Evolutionary conservation across 1,284 basidiomycete species (phyloP), one percentile per base, ranked within the genome.

Genomic region (Cystobasidium pallidum): DNA sequence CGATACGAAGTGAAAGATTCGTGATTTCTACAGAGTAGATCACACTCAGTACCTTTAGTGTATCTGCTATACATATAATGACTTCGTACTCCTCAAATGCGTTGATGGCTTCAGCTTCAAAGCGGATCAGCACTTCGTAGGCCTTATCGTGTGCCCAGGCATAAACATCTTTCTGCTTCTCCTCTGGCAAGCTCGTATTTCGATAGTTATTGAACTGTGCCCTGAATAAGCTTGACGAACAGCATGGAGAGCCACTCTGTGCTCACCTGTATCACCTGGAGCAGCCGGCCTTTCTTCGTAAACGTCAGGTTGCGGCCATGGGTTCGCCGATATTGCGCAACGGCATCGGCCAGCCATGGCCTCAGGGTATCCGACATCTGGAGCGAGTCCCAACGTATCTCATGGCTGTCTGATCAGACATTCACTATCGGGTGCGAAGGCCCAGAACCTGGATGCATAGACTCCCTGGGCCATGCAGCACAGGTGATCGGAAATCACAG

Each of bases 191-290:
- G 24, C 32, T 17, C 11, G 54, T 51, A 49, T 49, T 39, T 28
- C 67, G 67, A 32, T 59, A 59, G 21, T 58, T 62, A 21, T 59
- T 70, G 67, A 51, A 70, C 67, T 70, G 43, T 15, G 51, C 43
- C 30, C 3, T 28, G 10, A 19, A 45, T 58, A 19, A 43, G 43
- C n/a, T n/a, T 24, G 15, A 45, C n/a, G 43, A 8, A 13, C 21
- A 21, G 24, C 19, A 32, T 28, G n/a, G 47, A n/a, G 39, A 26
- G 30, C 13, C 41, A 15, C 45, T 30, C 43, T 34, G 0, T 13
- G 36, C 66, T 58, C 43, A 68, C 66, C n/a, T 68, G 66, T 24
- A 43, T 59, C 21, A 68, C 41, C 41, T 68, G 66, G 13, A 58
- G 28, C 41, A 47, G 45, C 7, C 58, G 41, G 32, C 67, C 67